Evolutionary conservation across 1,139 yeast species (phyloP).

Genomic region (Debaryomyces sp.): DNA sequence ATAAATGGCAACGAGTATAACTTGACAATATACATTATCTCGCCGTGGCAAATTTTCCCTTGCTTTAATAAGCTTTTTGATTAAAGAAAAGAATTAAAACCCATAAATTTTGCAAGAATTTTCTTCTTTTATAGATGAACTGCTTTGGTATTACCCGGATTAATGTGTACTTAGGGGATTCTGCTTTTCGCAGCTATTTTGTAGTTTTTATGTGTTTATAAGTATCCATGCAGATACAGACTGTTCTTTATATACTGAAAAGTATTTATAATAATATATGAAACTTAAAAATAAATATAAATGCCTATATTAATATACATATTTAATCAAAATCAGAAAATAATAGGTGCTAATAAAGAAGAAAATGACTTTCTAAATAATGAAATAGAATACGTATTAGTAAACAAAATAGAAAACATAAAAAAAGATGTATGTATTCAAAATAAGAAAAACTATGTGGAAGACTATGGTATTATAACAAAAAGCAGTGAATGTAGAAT

Average conservation of each 20-base stretch:
- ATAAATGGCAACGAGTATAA: conserved; percentile 68
- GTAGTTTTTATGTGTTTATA: too few species aligned
- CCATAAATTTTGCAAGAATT: neutral
- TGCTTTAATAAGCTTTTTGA: conserved; percentile 55
- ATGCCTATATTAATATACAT: conserved; percentile 18
- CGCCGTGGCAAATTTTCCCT: conserved; percentile 77
- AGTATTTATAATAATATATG: too few species aligned
- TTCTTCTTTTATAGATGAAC: neutral
- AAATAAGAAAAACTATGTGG: neutral
- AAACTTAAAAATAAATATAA: too few species aligned
- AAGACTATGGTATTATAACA: neutral
- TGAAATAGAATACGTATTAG: conserved; percentile 22
- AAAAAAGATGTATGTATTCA: neutral
- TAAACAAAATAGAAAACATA: conserved; percentile 29
- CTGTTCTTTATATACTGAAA: too few species aligned
- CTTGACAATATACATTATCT: conserved; percentile 62
- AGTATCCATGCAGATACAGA: neutral
- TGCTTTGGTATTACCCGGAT: conserved; percentile 7
- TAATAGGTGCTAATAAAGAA: conserved; percentile 28
- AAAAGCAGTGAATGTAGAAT: neutral
- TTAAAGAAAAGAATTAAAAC: conserved; percentile 35
- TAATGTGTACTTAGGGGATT: neutral
- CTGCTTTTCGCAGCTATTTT: neutral
- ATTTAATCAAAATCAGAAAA: conserved; percentile 24
- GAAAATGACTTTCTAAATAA: conserved; percentile 36